Conservation (phyloP, 306 rosid species). For the Aeschynomene evenia region DNA sequence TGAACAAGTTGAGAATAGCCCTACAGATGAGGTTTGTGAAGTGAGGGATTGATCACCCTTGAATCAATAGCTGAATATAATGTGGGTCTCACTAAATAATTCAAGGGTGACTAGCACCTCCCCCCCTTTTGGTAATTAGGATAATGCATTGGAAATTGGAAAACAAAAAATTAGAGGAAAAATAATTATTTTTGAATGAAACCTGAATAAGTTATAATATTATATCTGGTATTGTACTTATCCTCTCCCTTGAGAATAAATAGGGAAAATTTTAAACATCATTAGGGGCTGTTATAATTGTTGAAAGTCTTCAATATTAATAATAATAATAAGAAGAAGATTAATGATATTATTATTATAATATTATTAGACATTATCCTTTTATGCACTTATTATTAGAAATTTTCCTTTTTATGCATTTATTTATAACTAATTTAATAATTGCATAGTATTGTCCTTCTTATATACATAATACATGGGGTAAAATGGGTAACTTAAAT, state of each 20-base stretch:
- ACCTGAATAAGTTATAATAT: background rate
- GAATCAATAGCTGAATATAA: too few relatives aligned
- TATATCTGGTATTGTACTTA: background rate
- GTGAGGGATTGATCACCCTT: too few relatives aligned
- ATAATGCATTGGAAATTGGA: background rate
- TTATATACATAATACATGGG: background rate
- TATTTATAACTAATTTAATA: background rate
- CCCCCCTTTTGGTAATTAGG: background rate
- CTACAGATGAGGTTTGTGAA: background rate
- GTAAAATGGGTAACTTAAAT: background rate
- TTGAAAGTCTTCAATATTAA: background rate
- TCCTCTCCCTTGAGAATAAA: constrained; percentile 3
- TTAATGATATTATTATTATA: background rate
- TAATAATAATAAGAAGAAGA: too few relatives aligned
- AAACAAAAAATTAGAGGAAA: background rate
- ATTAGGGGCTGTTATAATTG: background rate
- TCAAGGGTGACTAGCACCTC: too few relatives aligned
- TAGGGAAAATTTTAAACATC: background rate
- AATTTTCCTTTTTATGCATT: background rate
- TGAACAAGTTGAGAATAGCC: background rate
- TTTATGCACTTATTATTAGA: background rate
- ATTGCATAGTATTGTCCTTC: too few relatives aligned
- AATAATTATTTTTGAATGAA: background rate
- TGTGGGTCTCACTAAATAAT: too few relatives aligned
- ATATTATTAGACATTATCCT: background rate